Evolutionary conservation across 2,329 filamentous ascomycete species (phyloP), one percentile per base, ranked within the genome.

Genomic region (Verticillium nonalfalfae): DNA sequence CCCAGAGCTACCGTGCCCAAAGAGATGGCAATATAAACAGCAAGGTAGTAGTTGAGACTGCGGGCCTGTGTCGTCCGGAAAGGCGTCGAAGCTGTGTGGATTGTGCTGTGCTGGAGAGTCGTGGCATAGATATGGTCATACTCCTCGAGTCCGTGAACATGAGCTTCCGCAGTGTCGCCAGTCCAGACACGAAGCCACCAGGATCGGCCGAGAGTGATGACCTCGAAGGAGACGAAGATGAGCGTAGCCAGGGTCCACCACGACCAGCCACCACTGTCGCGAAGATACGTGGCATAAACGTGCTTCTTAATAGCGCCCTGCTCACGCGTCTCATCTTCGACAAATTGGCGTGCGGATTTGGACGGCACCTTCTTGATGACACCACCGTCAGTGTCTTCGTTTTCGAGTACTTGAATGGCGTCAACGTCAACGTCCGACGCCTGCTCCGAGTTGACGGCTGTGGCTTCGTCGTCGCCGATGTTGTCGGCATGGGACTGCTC

Each of bases 291-390:
- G 13, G 78, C 69, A 64, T 93, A 94, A n/a, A 93, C 81, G 7
- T 79, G 78, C 26, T 79, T 78, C 66, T 88, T 88, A 36, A 94
- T 85, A 5, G 86, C 82, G 1, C 91, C 91, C 59, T 83, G 82
- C 69, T 91, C 89, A 61, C 87, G 83, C n/a, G 77, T 78, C 72
- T 95, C 91, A 2, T 92, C 90, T 69, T 92, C 87, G 33, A 90
- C 84, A 66, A 93, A 94, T 71, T 91, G 89, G 65, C 86, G 86
- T 0, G 85, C 81, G 5, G 74, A 73, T 69, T 83, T 83, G 3
- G 81, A 81, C 1, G 78, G 69, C 0, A 81, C 71, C 67, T 84
- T 85, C 57, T 79, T 78, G 45, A 85, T 71, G 1, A 75, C 72
- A 21, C 65, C 66, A n/a, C 73, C 76, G n/a, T 73, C 71, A 2